Conservation (phyloP, 2,329 filamentous ascomycete species). For the Pestalotiopsis sp. region DNA sequence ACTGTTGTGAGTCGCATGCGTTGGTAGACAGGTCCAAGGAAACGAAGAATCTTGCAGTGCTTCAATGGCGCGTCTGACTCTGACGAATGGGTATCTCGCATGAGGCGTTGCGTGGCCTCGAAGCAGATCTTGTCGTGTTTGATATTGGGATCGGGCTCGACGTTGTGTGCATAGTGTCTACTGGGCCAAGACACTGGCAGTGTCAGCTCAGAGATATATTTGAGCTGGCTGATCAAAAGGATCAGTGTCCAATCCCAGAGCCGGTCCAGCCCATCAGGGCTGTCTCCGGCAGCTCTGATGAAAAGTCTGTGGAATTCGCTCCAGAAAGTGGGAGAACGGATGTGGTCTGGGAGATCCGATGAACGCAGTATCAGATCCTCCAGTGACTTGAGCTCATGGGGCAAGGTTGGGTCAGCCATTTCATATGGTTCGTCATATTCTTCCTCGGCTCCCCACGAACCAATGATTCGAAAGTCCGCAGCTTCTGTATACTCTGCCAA, state of each 20-base stretch:
- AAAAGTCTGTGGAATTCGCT: background rate
- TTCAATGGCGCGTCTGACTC: background rate
- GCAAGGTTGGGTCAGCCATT: too few species aligned
- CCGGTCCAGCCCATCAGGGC: background rate
- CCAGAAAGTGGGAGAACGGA: background rate
- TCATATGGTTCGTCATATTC: too few species aligned
- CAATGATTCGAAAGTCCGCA: slow-evolving; percentile 4
- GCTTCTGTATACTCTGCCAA: slow-evolving; percentile 15
- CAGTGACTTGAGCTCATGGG: background rate
- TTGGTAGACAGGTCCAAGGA: background rate
- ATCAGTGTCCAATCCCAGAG: slow-evolving; percentile 7
- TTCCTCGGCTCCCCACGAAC: too few species aligned
- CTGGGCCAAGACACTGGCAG: slow-evolving; percentile 1
- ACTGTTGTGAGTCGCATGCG: slow-evolving; percentile 10
- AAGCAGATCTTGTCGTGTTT: background rate
- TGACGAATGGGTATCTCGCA: background rate
- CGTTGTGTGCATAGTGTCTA: too few species aligned
- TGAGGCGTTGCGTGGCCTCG: background rate
- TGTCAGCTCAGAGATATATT: slow-evolving; percentile 11
- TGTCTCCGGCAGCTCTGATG: background rate
- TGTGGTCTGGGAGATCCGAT: background rate
- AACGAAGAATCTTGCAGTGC: background rate
- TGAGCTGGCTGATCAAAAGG: slow-evolving; percentile 15
- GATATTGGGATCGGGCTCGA: background rate
- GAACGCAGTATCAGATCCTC: background rate